phyloP scores from a whole-genome alignment of 2,329 filamentous ascomycete genomes.

The Alternaria sp. region DNA sequence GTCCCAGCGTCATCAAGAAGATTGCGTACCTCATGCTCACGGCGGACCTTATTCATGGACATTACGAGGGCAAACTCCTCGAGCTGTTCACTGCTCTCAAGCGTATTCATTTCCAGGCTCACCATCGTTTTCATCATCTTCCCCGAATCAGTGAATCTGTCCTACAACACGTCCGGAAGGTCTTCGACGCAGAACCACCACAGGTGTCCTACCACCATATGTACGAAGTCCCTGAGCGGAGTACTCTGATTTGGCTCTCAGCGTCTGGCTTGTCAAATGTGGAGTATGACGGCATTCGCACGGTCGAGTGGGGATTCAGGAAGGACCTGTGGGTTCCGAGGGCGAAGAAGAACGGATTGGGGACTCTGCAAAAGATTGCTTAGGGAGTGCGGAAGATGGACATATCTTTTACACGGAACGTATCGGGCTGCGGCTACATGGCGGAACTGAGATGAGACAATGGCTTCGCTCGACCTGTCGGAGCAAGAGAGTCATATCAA shows the following conservation, averaged over 20 bases:
- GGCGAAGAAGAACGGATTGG: not conserved
- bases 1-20: too few species aligned
- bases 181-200: too few species aligned
- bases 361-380: not conserved
- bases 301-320: not conserved
- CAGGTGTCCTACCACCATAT: too few species aligned
- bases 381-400: rapidly evolving
- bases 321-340: not conserved
- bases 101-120: too few species aligned
- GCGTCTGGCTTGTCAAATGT: not conserved
- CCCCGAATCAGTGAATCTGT: too few species aligned
- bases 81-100: too few species aligned
- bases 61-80: too few species aligned
- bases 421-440: not conserved
- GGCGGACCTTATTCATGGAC: too few species aligned
- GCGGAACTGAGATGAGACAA: not conserved
- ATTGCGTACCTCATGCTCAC: too few species aligned
- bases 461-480: rapidly evolving
- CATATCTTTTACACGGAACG: not conserved
- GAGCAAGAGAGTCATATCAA: not conserved
- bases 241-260: not conserved
- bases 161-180: too few species aligned
- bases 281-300: not conserved
- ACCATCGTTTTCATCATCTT: too few species aligned
- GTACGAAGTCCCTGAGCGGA: too few species aligned